phyloP scores from a whole-genome alignment of 2,329 filamentous ascomycete species.

The Curvularia verruculosa region DNA sequence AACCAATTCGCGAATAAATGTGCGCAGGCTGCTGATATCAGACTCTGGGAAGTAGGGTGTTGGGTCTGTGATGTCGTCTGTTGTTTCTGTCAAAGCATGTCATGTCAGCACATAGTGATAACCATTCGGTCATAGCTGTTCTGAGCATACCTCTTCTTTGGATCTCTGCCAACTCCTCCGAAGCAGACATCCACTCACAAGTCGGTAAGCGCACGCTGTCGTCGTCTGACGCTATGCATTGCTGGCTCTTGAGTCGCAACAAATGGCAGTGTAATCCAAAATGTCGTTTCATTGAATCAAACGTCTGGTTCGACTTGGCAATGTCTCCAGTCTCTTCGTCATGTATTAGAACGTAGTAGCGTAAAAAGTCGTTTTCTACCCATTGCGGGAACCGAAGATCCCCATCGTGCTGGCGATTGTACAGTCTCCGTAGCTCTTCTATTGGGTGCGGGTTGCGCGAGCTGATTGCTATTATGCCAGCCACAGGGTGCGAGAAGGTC shows the following conservation, averaged over 20 bases:
- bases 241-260: constrained; percentile 79
- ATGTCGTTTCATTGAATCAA: constrained; percentile 99
- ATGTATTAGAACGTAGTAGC: constrained; percentile 95
- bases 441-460: constrained; percentile 84
- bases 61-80: constrained; percentile 73
- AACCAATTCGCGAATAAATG: constrained; percentile 92
- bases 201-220: constrained; percentile 82
- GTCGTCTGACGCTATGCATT: constrained; percentile 87
- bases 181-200: constrained; percentile 87
- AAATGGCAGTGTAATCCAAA: constrained; percentile 95
- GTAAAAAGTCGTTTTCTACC: constrained; percentile 88
- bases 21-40: constrained; percentile 83
- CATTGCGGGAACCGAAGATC: constrained; percentile 76
- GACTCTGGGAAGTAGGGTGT: constrained; percentile 88
- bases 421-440: constrained; percentile 82
- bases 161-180: constrained; percentile 81
- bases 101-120: constrained; percentile 14
- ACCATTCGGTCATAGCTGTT: background rate
- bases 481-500: constrained; percentile 92
- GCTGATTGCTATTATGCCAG: constrained; percentile 92
- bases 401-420: constrained; percentile 81
- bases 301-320: constrained; percentile 82
- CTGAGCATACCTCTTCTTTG: constrained; percentile 61
- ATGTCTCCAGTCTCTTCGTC: constrained; percentile 97
- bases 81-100: constrained; percentile 58